Evolutionary conservation across 2,329 filamentous ascomycete genomes (phyloP).

Genomic region (Colletotrichum lini): DNA sequence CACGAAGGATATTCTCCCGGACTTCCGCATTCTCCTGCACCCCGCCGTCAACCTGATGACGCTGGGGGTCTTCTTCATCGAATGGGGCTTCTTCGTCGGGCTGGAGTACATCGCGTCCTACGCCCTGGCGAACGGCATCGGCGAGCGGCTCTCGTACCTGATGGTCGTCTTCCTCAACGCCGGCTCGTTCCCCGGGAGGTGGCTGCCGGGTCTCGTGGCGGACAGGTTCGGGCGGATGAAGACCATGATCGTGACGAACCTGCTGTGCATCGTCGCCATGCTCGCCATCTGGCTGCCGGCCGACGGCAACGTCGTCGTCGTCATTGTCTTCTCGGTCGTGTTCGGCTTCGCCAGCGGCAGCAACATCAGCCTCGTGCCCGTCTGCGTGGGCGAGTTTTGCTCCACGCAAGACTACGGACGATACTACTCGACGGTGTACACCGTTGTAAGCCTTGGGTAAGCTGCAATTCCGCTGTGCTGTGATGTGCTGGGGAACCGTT

Average conservation of each 20-base stretch:
- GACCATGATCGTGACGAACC: background rate
- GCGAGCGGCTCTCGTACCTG: background rate
- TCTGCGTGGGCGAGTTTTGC: too few relatives aligned
- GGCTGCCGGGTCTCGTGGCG: background rate
- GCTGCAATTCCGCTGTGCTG: too few relatives aligned
- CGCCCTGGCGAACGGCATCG: background rate
- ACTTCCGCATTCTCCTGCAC: slow-evolving; percentile 1
- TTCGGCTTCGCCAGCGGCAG: too few relatives aligned
- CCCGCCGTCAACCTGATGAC: background rate
- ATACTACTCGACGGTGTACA: too few relatives aligned
- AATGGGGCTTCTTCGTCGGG: slow-evolving; percentile 12
- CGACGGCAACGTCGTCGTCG: background rate
- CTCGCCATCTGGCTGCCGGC: background rate
- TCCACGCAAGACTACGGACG: too few relatives aligned
- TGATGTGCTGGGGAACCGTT: too few relatives aligned
- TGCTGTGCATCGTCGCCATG: background rate
- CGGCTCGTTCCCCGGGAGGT: background rate
- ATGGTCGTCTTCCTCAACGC: slow-evolving; percentile 8
- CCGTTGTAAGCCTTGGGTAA: too few relatives aligned
- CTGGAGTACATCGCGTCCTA: background rate
- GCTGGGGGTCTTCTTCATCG: background rate
- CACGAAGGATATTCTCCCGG: background rate
- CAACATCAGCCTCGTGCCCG: too few relatives aligned
- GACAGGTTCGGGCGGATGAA: slow-evolving; percentile 9
- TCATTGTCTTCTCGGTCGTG: too few relatives aligned